Percentiles rank a stretch among this genome's conserved stretches.
These are phyloP conservation scores for Penicillium crustosum DNA, from an alignment of 2,329 filamentous ascomycete species.

Conservation along the genomic window DNA sequence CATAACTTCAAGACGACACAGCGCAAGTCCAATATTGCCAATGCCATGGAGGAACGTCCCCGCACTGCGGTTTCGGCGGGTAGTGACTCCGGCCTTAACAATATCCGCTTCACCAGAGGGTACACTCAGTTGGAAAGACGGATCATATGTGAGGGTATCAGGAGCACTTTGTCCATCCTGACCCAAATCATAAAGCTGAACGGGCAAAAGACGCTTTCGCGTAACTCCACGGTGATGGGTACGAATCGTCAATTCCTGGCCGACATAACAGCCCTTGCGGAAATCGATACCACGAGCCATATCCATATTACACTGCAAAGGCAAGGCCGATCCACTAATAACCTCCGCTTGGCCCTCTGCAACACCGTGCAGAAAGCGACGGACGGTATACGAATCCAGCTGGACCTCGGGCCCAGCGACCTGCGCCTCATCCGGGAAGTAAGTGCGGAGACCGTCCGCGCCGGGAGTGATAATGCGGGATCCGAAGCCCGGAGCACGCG, in stretches of 20 bases:
- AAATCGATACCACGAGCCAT: conserved; percentile 84
- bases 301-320: conserved; percentile 88
- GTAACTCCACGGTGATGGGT: conserved; percentile 94
- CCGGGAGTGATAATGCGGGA: conserved; percentile 41
- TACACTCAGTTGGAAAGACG: conserved; percentile 26
- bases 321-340: conserved; percentile 66
- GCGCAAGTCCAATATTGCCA: conserved; percentile 81
- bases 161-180: conserved; percentile 41
- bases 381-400: conserved; percentile 67
- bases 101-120: conserved; percentile 53
- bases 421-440: conserved; percentile 34
- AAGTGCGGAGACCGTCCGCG: conserved; percentile 33
- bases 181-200: conserved; percentile 64
- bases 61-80: conserved; percentile 62
- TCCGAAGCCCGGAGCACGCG: conserved; percentile 43
- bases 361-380: conserved; percentile 76
- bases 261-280: conserved; percentile 93
- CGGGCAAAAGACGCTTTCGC: conserved; percentile 82
- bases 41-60: conserved; percentile 78
- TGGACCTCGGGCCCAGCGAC: conserved; percentile 50
- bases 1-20: conserved; percentile 90
- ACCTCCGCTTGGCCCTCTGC: conserved; percentile 85
- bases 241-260: conserved; percentile 93
- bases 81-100: conserved; percentile 46
- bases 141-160: conserved; percentile 48